Percentiles rank a stretch among this genome's conserved stretches.
Evolutionary conservation across 805 yeast genomes (phyloP).

Genomic region (Candida koratica): DNA sequence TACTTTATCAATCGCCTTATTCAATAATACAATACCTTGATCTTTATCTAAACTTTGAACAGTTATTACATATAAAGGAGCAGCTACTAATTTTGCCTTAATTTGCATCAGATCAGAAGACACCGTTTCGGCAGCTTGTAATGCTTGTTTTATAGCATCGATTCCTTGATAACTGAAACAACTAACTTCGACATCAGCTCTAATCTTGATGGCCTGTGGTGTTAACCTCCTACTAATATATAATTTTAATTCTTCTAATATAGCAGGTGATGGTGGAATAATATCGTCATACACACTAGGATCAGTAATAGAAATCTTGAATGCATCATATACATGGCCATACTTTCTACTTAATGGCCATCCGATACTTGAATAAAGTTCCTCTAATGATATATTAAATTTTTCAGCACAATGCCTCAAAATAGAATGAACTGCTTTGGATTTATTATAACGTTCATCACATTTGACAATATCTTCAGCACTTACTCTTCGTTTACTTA

Average conservation of each 20-base stretch:
- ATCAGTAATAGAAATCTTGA: slow-evolving; percentile 92
- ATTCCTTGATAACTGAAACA: slow-evolving; percentile 97
- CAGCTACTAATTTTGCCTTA: slow-evolving; percentile 93
- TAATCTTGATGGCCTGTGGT: slow-evolving; percentile 95
- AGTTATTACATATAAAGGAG: slow-evolving; percentile 91
- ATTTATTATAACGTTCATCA: slow-evolving; percentile 95
- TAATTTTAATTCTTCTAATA: slow-evolving; percentile 77
- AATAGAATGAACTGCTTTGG: slow-evolving; percentile 97
- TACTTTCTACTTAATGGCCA: slow-evolving; percentile 96
- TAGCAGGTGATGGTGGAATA: slow-evolving; percentile 63
- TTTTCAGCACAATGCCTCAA: slow-evolving; percentile 98
- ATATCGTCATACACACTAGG: slow-evolving; percentile 80
- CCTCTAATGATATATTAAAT: slow-evolving; percentile 82
- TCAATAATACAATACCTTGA: slow-evolving; percentile 77
- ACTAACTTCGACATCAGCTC: slow-evolving; percentile 98
- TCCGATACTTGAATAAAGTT: slow-evolving; percentile 81
- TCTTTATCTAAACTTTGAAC: slow-evolving; percentile 90
- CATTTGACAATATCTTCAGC: slow-evolving; percentile 95
- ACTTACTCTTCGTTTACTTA: slow-evolving; percentile 96
- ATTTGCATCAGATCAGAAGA: slow-evolving; percentile 84
- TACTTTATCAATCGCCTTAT: slow-evolving; percentile 75
- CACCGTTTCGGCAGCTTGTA: slow-evolving; percentile 78
- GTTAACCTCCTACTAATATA: slow-evolving; percentile 93
- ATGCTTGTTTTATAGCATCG: slow-evolving; percentile 90
- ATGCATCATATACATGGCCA: slow-evolving; percentile 97